These are phyloP conservation scores for Podospora bellae-mahoneyi DNA, from an alignment of 495 filamentous ascomycete species.

Conservation along the genomic window DNA sequence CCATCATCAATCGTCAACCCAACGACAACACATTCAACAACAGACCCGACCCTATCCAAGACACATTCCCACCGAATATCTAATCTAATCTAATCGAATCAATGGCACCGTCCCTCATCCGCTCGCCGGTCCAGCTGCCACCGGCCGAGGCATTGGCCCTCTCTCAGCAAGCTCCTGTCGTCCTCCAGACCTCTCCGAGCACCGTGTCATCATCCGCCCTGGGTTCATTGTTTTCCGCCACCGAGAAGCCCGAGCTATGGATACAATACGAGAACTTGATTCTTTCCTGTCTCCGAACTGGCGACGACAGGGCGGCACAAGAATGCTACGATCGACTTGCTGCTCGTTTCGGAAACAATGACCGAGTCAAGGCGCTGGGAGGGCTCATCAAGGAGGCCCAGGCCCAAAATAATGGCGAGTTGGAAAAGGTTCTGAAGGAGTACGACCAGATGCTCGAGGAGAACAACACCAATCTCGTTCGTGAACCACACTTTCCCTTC, in stretches of 20 bases:
- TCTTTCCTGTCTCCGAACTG: slow-evolving; percentile 77
- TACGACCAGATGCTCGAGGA: slow-evolving; percentile 73
- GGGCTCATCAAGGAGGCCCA: slow-evolving; percentile 85
- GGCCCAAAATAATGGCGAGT: slow-evolving; percentile 57
- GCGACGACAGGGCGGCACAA: slow-evolving; percentile 74
- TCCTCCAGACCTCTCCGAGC: slow-evolving; percentile 55
- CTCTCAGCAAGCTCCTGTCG: slow-evolving; percentile 71
- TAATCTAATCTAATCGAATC: not conserved
- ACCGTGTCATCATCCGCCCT: slow-evolving; percentile 49
- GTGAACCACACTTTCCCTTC: slow-evolving; percentile 28
- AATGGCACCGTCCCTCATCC: slow-evolving; percentile 51
- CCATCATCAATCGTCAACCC: not conserved
- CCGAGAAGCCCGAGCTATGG: slow-evolving; percentile 77
- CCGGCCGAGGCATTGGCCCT: slow-evolving; percentile 58
- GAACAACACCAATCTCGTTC: slow-evolving; percentile 77
- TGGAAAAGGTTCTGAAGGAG: slow-evolving; percentile 65
- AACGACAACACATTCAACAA: not conserved
- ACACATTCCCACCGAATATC: not conserved
- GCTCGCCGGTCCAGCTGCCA: slow-evolving; percentile 47
- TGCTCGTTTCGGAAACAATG: slow-evolving; percentile 79
- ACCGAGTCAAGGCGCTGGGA: slow-evolving; percentile 73
- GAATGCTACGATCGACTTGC: slow-evolving; percentile 69
- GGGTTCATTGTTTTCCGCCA: slow-evolving; percentile 50
- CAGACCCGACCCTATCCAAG: not conserved
- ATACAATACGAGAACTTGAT: slow-evolving; percentile 79